Conservation (phyloP, 1,139 yeast species). For the Pichia sp. region DNA sequence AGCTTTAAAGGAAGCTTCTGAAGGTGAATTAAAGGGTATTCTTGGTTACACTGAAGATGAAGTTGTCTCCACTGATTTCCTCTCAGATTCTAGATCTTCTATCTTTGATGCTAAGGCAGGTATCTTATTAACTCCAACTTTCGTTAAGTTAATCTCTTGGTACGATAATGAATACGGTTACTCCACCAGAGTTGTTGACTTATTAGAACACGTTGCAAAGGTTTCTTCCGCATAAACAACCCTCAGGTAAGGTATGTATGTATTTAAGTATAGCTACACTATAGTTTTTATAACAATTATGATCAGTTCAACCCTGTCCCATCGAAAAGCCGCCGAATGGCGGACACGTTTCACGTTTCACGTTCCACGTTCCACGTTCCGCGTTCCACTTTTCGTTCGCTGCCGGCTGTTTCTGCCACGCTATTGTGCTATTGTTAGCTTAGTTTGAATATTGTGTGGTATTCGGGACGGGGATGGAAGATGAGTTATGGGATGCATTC, state of each 20-base stretch:
- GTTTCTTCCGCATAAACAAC: constrained; percentile 18
- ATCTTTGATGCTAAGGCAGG: constrained; percentile 84
- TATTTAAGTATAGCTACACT: neutral
- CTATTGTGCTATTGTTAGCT: too few relatives aligned
- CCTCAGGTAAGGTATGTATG: too few relatives aligned
- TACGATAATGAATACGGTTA: constrained; percentile 88
- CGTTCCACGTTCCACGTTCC: neutral
- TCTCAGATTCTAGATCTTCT: constrained; percentile 69
- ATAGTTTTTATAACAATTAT: neutral
- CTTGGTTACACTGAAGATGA: constrained; percentile 81
- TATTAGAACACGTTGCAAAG: constrained; percentile 69
- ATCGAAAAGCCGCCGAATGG: too few relatives aligned
- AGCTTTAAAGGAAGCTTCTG: constrained; percentile 64
- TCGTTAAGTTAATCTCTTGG: constrained; percentile 82
- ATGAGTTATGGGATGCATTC: too few relatives aligned
- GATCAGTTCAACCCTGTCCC: too few relatives aligned
- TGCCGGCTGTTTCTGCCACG: too few relatives aligned
- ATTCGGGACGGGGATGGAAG: too few relatives aligned
- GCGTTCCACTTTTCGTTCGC: neutral
- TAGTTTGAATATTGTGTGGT: too few relatives aligned
- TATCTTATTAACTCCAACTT: constrained; percentile 77
- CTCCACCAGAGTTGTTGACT: constrained; percentile 87
- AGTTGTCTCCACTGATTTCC: constrained; percentile 80
- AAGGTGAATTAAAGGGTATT: constrained; percentile 67
- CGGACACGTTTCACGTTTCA: neutral